phyloP scores from a whole-genome alignment of 2,329 filamentous ascomycete genomes.

The Sporothrix curviconia region DNA sequence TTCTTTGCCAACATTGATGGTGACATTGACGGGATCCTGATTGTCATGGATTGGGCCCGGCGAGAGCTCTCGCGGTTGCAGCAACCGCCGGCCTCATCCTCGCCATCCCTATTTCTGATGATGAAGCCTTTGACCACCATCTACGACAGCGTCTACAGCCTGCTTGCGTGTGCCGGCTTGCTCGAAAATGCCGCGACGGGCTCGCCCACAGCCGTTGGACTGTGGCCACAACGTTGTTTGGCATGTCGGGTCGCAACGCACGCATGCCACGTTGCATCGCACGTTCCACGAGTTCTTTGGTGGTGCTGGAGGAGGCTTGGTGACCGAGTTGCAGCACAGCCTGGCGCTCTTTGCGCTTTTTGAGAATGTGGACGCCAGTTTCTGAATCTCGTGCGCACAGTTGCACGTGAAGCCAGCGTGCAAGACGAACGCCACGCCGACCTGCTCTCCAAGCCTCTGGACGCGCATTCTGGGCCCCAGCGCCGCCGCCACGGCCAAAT shows the following conservation, averaged over 20 bases:
- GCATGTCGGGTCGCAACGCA: conserved; percentile 76
- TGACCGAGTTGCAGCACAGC: conserved; percentile 73
- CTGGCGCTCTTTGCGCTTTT: conserved; percentile 82
- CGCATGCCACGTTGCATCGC: conserved; percentile 71
- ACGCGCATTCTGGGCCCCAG: conserved; percentile 73
- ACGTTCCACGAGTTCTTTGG: conserved; percentile 84
- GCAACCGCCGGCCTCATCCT: conserved; percentile 41
- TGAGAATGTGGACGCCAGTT: conserved; percentile 86
- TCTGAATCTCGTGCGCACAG: conserved; percentile 75
- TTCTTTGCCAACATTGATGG: conserved; percentile 93
- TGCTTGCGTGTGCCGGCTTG: conserved; percentile 60
- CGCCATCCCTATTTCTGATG: not conserved
- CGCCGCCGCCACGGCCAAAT: conserved; percentile 72
- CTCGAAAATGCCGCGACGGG: conserved; percentile 48
- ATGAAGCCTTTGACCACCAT: conserved; percentile 29
- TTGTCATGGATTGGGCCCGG: conserved; percentile 94
- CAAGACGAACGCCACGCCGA: conserved; percentile 78
- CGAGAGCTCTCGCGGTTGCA: conserved; percentile 71
- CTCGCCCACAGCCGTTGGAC: conserved; percentile 62
- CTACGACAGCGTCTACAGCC: conserved; percentile 76
- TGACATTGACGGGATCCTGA: conserved; percentile 85
- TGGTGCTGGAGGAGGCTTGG: conserved; percentile 80
- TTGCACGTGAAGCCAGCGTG: conserved; percentile 72
- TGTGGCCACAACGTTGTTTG: conserved; percentile 67
- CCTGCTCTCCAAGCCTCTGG: conserved; percentile 78